Evolutionary conservation across 2,329 filamentous ascomycete species (phyloP).

Genomic region (Arthrobotrys iridis): DNA sequence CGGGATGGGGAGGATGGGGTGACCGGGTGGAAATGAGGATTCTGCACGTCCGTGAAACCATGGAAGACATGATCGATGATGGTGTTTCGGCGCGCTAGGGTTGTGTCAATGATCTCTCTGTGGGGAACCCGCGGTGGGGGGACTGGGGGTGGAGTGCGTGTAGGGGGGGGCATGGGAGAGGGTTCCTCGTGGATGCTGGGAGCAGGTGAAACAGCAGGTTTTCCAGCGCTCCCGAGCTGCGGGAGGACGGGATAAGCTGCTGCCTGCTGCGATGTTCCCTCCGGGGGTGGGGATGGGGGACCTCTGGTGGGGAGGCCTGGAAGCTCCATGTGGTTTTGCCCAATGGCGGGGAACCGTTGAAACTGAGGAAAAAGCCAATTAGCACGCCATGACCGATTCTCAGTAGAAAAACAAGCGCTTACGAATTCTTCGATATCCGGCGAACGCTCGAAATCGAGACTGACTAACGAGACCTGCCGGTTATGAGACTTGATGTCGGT

Average conservation of each 20-base stretch:
- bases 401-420: not conserved
- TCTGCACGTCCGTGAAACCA: slow-evolving; percentile 57
- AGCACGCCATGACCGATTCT: not conserved
- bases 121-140: slow-evolving; percentile 27
- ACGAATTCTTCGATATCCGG: slow-evolving; percentile 58
- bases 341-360: slow-evolving; percentile 57
- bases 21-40: slow-evolving; percentile 58
- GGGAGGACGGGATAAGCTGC: slow-evolving; percentile 37
- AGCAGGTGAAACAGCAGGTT: slow-evolving; percentile 14
- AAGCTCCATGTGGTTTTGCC: slow-evolving; percentile 19
- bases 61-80: slow-evolving; percentile 59
- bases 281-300: slow-evolving; percentile 22
- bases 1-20: slow-evolving; percentile 60
- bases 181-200: slow-evolving; percentile 32
- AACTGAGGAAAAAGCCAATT: slow-evolving; percentile 49
- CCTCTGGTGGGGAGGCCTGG: slow-evolving; percentile 7
- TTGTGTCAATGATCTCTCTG: slow-evolving; percentile 40
- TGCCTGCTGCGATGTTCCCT: slow-evolving; percentile 12
- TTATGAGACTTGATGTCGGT: slow-evolving; percentile 33
- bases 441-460: slow-evolving; percentile 41
- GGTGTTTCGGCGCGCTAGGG: slow-evolving; percentile 40
- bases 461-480: slow-evolving; percentile 24
- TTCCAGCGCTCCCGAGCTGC: slow-evolving; percentile 20
- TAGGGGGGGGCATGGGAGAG: slow-evolving; percentile 25
- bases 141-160: slow-evolving; percentile 21